phyloP scores from a whole-genome alignment of 2,329 filamentous ascomycete species.

The Neofusicoccum sp. region DNA sequence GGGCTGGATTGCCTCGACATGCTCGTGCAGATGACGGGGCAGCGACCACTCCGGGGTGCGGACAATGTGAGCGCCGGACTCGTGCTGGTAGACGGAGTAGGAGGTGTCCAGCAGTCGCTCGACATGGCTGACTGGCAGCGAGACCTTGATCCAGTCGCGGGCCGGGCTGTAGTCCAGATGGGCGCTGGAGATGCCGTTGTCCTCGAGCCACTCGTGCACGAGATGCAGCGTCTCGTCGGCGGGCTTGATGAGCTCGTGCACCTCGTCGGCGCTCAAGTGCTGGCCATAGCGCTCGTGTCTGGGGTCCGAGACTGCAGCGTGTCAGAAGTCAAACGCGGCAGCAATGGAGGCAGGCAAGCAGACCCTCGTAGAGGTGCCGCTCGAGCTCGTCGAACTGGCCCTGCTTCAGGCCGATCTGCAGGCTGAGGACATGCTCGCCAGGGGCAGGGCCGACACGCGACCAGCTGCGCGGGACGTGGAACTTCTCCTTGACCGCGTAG shows the following conservation, averaged over 20 bases:
- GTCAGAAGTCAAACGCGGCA: constrained; percentile 14
- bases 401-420: constrained; percentile 61
- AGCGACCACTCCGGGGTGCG: constrained; percentile 59
- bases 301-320: constrained; percentile 49
- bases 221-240: constrained; percentile 51
- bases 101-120: constrained; percentile 54
- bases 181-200: constrained; percentile 48
- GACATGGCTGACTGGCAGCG: constrained; percentile 51
- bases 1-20: constrained; percentile 60
- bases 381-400: constrained; percentile 56
- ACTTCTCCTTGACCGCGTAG: constrained; percentile 57
- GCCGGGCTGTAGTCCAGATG: constrained; percentile 49
- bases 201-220: constrained; percentile 56
- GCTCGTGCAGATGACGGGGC: constrained; percentile 55
- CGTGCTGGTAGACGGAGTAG: constrained; percentile 52
- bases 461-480: constrained; percentile 54
- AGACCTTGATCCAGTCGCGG: constrained; percentile 58
- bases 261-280: constrained; percentile 52
- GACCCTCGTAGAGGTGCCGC: constrained; percentile 54
- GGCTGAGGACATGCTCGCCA: constrained; percentile 49
- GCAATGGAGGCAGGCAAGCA: background rate
- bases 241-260: constrained; percentile 55
- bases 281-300: constrained; percentile 55
- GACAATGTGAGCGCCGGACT: constrained; percentile 52
- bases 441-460: constrained; percentile 47